Conservation (phyloP, 768 basidiomycete genomes). For the Rhizopogon vesiculosus region DNA sequence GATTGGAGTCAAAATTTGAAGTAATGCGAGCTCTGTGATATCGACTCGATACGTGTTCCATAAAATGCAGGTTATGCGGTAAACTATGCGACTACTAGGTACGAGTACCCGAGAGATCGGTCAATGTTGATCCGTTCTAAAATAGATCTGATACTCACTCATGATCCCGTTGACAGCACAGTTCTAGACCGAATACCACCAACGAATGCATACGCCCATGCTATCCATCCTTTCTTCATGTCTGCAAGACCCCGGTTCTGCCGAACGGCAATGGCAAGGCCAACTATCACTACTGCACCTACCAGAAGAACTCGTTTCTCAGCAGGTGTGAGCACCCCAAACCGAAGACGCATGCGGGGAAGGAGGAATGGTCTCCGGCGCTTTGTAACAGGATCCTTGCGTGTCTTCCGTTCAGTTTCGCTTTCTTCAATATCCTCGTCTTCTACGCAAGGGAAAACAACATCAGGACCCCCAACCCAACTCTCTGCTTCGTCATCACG, state of each 20-base stretch:
- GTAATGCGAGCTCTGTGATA: not conserved
- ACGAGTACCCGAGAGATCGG: not conserved
- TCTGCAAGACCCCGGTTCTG: not conserved
- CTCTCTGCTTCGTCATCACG: constrained; percentile 55
- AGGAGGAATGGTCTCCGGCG: constrained; percentile 4
- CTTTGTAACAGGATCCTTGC: not conserved
- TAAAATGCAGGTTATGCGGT: not conserved
- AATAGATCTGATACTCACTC: not conserved
- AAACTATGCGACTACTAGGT: not conserved
- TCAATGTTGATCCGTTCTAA: not conserved
- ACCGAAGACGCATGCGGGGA: constrained; percentile 8
- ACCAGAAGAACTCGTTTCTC: constrained; percentile 41
- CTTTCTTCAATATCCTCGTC: constrained; percentile 34
- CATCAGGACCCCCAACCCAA: constrained; percentile 50
- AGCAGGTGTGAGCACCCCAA: constrained; percentile 20
- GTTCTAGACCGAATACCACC: not conserved
- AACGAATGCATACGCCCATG: not conserved
- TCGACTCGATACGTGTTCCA: not conserved
- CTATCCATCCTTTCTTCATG: not conserved
- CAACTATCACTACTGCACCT: constrained; percentile 65
- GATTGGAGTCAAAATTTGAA: no score
- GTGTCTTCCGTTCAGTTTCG: constrained; percentile 21
- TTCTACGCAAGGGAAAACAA: constrained; percentile 41
- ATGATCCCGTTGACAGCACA: not conserved
- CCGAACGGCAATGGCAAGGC: constrained; percentile 55